Evolutionary conservation across 2,329 filamentous ascomycete species (phyloP).

Genomic region (Chaetomium olivaceum): DNA sequence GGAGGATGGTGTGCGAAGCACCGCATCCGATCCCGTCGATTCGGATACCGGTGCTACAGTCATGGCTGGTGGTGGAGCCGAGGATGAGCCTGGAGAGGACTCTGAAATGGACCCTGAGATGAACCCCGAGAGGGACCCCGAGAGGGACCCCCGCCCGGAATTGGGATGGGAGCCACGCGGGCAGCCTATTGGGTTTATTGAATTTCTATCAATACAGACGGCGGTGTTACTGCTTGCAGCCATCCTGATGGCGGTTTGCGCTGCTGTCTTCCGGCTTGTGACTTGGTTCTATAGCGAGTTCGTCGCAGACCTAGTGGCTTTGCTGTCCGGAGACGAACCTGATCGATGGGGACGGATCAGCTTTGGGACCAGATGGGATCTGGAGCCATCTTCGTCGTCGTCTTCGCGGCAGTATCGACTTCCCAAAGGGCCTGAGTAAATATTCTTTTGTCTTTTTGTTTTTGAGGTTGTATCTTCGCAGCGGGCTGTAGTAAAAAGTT

Average conservation of each 20-base stretch:
- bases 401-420: background rate
- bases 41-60: background rate
- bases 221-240: background rate
- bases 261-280: background rate
- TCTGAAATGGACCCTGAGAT: no score
- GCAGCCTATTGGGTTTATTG: no score
- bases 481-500: background rate
- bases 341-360: background rate
- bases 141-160: background rate
- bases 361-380: background rate
- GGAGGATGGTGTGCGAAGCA: background rate
- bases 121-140: no score
- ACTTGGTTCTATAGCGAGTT: background rate
- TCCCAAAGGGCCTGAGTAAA: background rate
- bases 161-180: background rate
- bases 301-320: background rate
- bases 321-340: background rate
- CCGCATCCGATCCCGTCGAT: no score
- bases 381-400: background rate
- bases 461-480: background rate
- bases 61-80: background rate
- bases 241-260: background rate
- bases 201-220: background rate
- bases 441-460: background rate
- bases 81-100: background rate